Evolutionary conservation across 208 protist species (phyloP).

Genomic region (Trypanosoma boissoni): DNA sequence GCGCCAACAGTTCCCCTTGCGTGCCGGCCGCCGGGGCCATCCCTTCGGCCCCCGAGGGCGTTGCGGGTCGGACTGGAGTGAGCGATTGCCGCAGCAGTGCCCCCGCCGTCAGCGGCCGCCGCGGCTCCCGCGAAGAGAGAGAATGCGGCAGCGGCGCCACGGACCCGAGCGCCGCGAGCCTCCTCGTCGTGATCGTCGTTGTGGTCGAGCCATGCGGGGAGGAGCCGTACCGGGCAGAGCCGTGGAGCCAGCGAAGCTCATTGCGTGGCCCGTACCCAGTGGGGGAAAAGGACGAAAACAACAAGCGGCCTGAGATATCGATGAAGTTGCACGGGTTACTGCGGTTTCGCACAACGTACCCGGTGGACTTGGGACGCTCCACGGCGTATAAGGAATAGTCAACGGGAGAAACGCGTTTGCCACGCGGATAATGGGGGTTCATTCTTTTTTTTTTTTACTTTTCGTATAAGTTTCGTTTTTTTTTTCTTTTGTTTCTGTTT

Average conservation of each 20-base stretch:
- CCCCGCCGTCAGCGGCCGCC: not conserved
- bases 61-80: no score
- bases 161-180: no score
- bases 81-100: not conserved
- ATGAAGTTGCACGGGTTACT: not conserved
- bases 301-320: not conserved
- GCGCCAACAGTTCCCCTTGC: not conserved
- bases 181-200: not conserved
- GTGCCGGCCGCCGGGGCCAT: not conserved
- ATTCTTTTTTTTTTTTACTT: no score
- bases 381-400: slow-evolving; percentile 12
- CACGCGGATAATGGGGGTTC: no score
- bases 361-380: not conserved
- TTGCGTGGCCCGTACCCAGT: not conserved
- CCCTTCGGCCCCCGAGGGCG: not conserved
- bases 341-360: not conserved
- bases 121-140: not conserved
- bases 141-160: no score
- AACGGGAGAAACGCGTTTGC: slow-evolving; percentile 18
- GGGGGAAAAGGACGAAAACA: slow-evolving; percentile 3
- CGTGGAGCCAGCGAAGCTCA: not conserved
- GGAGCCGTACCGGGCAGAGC: slow-evolving; percentile 12
- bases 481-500: no score
- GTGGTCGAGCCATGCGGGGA: not conserved
- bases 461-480: no score